Evolutionary conservation across 306 rosid species (phyloP).

Genomic region (Phaseolus lunatus): DNA sequence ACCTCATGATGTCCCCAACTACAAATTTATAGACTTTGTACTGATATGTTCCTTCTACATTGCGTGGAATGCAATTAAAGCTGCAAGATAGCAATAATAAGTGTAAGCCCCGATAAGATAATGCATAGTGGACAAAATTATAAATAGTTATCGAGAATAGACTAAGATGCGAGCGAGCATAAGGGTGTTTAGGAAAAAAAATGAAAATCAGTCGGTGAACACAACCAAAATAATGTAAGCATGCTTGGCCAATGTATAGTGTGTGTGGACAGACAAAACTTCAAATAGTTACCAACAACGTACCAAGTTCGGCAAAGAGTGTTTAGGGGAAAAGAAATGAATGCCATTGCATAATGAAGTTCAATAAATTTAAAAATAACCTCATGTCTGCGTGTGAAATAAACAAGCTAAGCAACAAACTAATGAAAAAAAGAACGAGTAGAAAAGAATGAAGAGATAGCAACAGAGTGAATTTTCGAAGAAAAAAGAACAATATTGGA

Average conservation of each 20-base stretch:
- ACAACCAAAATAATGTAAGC: background rate
- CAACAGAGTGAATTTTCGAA: background rate
- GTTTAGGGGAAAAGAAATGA: background rate
- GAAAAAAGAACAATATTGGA: background rate
- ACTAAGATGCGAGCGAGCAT: background rate
- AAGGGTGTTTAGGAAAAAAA: background rate
- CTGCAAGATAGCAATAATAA: slow-evolving; percentile 61
- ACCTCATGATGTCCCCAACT: slow-evolving; percentile 36
- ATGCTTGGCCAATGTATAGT: background rate
- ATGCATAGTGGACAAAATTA: background rate
- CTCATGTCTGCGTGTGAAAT: too few species aligned
- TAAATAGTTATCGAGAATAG: background rate
- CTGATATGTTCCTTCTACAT: slow-evolving; percentile 56
- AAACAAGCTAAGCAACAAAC: slow-evolving; percentile 18
- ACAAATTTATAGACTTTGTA: slow-evolving; percentile 28
- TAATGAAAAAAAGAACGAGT: background rate
- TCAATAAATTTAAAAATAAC: too few species aligned
- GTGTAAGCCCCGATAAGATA: slow-evolving; percentile 15
- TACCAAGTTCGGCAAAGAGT: background rate
- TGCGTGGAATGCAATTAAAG: slow-evolving; percentile 59
- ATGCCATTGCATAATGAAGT: background rate
- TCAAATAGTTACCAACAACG: background rate
- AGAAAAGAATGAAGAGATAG: slow-evolving; percentile 4
- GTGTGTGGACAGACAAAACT: slow-evolving; percentile 1
- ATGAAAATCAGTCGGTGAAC: background rate